Base-by-base conservation (phyloP, 768 basidiomycete species). In the Calocybe cyanea region DNA sequence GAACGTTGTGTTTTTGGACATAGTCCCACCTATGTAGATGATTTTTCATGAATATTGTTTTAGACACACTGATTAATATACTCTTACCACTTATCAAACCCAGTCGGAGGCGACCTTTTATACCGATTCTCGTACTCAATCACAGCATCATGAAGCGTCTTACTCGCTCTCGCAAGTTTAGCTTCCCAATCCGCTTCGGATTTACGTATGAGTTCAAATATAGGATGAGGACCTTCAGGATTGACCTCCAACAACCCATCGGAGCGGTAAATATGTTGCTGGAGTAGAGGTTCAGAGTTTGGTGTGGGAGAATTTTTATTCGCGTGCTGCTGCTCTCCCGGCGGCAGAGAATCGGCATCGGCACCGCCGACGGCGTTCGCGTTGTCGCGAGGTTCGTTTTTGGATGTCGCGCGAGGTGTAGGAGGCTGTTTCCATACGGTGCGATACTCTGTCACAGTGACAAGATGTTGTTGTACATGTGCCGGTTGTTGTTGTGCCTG, bases 21-120 rank as follows among this genome's bases (percentile, higher is more conserved):
- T 72, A 74, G 3, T 46, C 49, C 73, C 71, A 75, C 71, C 70
- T 70, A 20, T 20, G 24, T 10, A 15, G n/a, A 35, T 32, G 23
- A 21, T n/a, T 10, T 8, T 31, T 1, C 31, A 19, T 28, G 11
- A 4, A 38, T n/a, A 0, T 13, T 7, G 36, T 21, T 28, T n/a
- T 80, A 33, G 64, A 8, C 11, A 7, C 15, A 28, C 11, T 28
- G 25, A 28, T 28, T 11, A 28, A 28, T 28, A n/a, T 37, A 63
- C 14, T 7, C 5, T 68, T 72, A 91, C 92, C 92, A 94, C 28
- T 75, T 66, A 58, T 89, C 89, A 54, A 95, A 96, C 0, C 94
- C 93, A 34, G 71, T 71, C 0, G 94, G 92, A 0, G 93, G 93
- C 31, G 75, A 66, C 37, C 87, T 75, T 18, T 68, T 70, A 63